Percentiles rank a stretch among this genome's conserved stretches.
These are phyloP conservation scores for Crithidia sp. DNA, from an alignment of 208 protist genomes.

Conservation along the genomic window DNA sequence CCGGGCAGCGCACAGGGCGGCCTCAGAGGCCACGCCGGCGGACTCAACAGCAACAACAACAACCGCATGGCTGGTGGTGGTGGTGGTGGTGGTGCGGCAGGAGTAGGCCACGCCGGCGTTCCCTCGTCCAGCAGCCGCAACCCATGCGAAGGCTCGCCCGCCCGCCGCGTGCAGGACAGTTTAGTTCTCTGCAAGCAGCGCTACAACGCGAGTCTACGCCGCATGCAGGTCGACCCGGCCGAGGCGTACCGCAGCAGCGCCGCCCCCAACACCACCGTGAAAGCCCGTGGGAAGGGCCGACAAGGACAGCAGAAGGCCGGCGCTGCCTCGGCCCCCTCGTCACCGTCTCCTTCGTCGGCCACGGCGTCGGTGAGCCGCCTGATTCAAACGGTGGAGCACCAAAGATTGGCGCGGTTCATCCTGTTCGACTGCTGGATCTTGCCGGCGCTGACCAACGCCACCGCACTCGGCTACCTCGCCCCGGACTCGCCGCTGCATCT, in stretches of 20 bases:
- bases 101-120: not conserved
- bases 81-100: too few relatives aligned
- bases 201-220: conserved; percentile 27
- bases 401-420: conserved; percentile 83
- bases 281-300: conserved; percentile 39
- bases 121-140: not conserved
- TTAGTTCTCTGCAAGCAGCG: conserved; percentile 34
- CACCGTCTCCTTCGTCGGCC: conserved; percentile 13
- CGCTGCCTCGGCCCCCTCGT: conserved; percentile 9
- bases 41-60: conserved; percentile 1
- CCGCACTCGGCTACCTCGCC: conserved; percentile 68
- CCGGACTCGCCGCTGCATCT: conserved; percentile 75
- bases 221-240: conserved; percentile 2
- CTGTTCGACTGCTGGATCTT: conserved; percentile 92
- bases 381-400: conserved; percentile 70
- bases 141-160: conserved; percentile 3
- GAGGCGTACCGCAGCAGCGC: not conserved
- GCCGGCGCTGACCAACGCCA: conserved; percentile 77
- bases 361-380: conserved; percentile 48
- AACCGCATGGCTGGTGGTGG: not conserved
- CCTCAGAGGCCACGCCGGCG: not conserved
- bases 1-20: not conserved
- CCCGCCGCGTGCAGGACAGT: conserved; percentile 25
- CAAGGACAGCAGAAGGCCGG: conserved; percentile 30
- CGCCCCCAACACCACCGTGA: not conserved